A percentile compares a stretch with the other conserved stretches of the same genome.
Conservation (phyloP, 2,329 filamentous ascomycete genomes). For the Truncatella angustata region DNA sequence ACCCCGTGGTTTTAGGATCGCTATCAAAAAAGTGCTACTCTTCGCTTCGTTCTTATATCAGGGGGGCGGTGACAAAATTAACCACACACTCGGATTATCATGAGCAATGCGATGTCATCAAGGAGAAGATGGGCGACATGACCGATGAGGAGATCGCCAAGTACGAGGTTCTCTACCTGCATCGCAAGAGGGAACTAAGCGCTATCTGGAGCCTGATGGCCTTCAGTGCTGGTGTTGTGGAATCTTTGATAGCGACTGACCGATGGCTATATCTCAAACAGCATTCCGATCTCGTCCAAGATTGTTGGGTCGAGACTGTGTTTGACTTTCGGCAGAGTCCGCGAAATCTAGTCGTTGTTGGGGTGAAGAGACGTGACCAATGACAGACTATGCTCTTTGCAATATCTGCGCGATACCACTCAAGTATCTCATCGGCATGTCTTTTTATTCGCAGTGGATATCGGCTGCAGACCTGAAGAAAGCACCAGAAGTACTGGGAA, state of each 20-base stretch:
- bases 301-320: slow-evolving; percentile 89
- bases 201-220: slow-evolving; percentile 95
- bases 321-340: slow-evolving; percentile 88
- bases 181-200: slow-evolving; percentile 76
- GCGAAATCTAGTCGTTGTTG: slow-evolving; percentile 89
- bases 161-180: slow-evolving; percentile 66
- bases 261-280: slow-evolving; percentile 85
- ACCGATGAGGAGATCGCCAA: slow-evolving; percentile 71
- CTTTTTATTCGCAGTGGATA: too few species aligned
- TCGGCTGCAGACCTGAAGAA: too few species aligned
- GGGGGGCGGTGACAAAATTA: slow-evolving; percentile 77
- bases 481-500: too few species aligned
- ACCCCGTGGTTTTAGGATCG: slow-evolving; percentile 83
- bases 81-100: slow-evolving; percentile 55
- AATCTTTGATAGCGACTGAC: slow-evolving; percentile 87
- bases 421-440: too few species aligned
- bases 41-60: slow-evolving; percentile 74
- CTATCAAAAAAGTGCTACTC: slow-evolving; percentile 77
- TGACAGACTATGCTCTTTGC: not conserved
- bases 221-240: slow-evolving; percentile 84
- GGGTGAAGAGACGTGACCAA: slow-evolving; percentile 65
- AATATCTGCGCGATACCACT: too few species aligned
- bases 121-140: slow-evolving; percentile 63
- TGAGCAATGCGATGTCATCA: slow-evolving; percentile 59
- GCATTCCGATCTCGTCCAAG: slow-evolving; percentile 64